A percentile compares a stretch with the other conserved stretches of the same genome.
Evolutionary conservation across 306 rosid genomes (phyloP).

Genomic region (Gynostemma pentaphyllum): DNA sequence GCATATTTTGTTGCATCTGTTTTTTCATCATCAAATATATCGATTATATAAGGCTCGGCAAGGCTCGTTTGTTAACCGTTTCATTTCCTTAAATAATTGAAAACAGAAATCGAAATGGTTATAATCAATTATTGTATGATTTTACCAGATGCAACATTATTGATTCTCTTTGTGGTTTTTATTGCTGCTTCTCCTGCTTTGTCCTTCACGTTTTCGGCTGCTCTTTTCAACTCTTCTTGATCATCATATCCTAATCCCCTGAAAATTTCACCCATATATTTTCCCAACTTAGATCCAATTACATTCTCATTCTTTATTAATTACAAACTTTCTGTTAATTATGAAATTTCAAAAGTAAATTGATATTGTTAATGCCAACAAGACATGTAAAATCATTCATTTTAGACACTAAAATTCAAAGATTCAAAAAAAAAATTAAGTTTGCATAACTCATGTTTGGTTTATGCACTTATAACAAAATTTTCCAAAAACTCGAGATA

Average conservation of each 20-base stretch:
- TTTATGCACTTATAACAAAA: neutral
- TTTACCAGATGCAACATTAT: conserved; percentile 39
- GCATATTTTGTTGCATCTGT: conserved; percentile 26
- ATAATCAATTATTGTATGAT: neutral
- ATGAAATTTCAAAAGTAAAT: too few relatives aligned
- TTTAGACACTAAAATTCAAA: neutral
- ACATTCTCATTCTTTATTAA: conserved; percentile 10
- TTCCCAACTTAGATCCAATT: too few relatives aligned
- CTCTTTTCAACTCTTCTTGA: neutral
- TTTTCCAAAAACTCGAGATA: too few relatives aligned
- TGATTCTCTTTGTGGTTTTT: conserved; percentile 21
- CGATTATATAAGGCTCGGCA: neutral
- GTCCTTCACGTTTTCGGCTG: conserved; percentile 11
- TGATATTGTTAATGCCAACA: too few relatives aligned
- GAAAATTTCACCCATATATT: too few relatives aligned
- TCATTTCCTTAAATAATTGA: too few relatives aligned
- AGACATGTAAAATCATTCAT: neutral
- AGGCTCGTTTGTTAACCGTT: too few relatives aligned
- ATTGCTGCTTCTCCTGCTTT: conserved; percentile 35
- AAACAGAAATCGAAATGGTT: neutral
- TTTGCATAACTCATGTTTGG: too few relatives aligned
- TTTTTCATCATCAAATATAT: neutral
- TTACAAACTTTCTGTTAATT: conserved; percentile 30
- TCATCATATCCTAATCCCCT: neutral
- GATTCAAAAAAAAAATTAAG: neutral